Evolutionary conservation across 305 asterid species (phyloP).

Genomic region (Fraxinus ornus): DNA sequence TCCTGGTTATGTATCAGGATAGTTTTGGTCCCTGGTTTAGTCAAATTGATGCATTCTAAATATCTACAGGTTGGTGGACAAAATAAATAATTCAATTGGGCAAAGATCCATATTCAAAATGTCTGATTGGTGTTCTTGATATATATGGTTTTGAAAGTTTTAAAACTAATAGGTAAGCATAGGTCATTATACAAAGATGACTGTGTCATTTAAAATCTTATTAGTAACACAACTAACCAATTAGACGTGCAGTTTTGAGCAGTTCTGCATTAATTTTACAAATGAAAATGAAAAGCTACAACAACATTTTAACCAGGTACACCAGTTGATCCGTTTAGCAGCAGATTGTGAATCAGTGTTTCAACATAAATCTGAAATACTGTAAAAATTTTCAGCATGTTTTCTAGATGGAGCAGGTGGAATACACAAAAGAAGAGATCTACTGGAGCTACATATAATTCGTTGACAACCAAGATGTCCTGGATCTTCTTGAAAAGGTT

Average conservation of each 20-base stretch:
- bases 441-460: slow-evolving; percentile 96
- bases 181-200: slow-evolving; percentile 18
- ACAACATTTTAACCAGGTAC: slow-evolving; percentile 96
- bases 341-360: slow-evolving; percentile 11
- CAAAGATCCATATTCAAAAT: slow-evolving; percentile 75
- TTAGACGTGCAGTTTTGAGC: slow-evolving; percentile 66
- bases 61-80: slow-evolving; percentile 81
- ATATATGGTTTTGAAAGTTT: slow-evolving; percentile 96
- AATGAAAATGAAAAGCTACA: slow-evolving; percentile 80
- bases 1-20: not conserved
- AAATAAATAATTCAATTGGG: slow-evolving; percentile 79
- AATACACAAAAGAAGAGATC: slow-evolving; percentile 81
- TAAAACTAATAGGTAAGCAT: slow-evolving; percentile 67
- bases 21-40: slow-evolving; percentile 23
- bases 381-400: slow-evolving; percentile 57
- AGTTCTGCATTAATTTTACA: slow-evolving; percentile 90
- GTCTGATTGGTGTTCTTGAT: slow-evolving; percentile 89
- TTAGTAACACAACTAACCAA: slow-evolving; percentile 24
- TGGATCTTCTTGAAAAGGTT: slow-evolving; percentile 95
- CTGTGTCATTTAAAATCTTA: slow-evolving; percentile 11
- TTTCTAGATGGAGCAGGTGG: slow-evolving; percentile 95
- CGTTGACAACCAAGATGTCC: slow-evolving; percentile 88
- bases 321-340: slow-evolving; percentile 16
- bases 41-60: slow-evolving; percentile 24
- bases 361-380: slow-evolving; percentile 25